These are phyloP conservation scores for Penium margaritaceum DNA, from an alignment of 139 green algal species.

Conservation along the genomic window DNA sequence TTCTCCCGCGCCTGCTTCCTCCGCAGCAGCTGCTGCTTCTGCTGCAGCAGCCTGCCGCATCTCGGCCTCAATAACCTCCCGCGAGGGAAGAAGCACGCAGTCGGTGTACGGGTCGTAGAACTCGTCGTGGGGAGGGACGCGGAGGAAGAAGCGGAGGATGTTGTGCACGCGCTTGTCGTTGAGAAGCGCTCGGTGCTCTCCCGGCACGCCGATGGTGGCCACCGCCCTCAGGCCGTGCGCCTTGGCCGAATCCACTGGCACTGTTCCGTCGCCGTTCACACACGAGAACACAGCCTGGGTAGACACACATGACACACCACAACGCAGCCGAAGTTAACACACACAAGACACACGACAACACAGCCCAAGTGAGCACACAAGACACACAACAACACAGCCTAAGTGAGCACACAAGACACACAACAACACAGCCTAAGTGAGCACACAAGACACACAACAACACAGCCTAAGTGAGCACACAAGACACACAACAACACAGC, in stretches of 20 bases:
- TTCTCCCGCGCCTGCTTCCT: too few species aligned
- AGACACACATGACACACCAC: too few species aligned
- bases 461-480: too few species aligned
- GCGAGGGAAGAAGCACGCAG: neutral
- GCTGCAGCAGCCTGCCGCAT: neutral
- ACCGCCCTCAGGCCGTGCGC: slow-evolving; percentile 1
- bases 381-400: too few species aligned
- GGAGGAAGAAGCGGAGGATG: neutral
- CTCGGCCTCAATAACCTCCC: neutral
- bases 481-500: too few species aligned
- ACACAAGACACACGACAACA: too few species aligned
- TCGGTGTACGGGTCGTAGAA: slow-evolving; percentile 5
- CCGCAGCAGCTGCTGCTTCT: too few species aligned
- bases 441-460: too few species aligned
- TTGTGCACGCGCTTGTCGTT: neutral
- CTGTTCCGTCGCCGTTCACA: slow-evolving; percentile 5
- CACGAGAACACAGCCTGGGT: neutral
- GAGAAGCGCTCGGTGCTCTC: slow-evolving; percentile 5
- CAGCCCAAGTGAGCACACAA: too few species aligned
- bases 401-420: too few species aligned
- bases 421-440: too few species aligned
- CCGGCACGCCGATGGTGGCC: neutral
- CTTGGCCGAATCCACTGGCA: slow-evolving; percentile 7
- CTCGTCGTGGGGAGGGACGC: neutral
- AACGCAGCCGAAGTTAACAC: too few species aligned